Evolutionary conservation across 768 basidiomycete genomes (phyloP).

Genomic region (Hypsizygus marmoreus): DNA sequence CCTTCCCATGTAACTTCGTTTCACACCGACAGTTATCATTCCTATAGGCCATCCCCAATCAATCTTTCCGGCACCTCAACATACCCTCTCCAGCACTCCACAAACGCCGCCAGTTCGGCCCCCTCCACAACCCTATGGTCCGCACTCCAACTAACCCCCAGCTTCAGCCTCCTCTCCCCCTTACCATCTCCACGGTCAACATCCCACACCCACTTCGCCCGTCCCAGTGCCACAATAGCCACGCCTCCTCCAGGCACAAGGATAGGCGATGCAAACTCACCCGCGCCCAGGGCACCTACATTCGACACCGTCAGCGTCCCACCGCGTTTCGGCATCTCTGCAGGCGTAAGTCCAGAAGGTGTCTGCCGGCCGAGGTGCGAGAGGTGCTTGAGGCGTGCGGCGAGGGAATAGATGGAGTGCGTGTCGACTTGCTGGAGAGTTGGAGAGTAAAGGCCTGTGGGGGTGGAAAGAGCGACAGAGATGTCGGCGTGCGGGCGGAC

Average conservation of each 20-base stretch:
- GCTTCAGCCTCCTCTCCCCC: constrained; percentile 56
- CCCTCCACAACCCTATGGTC: constrained; percentile 90
- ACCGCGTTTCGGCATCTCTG: constrained; percentile 74
- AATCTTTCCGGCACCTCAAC: constrained; percentile 76
- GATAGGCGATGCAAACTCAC: constrained; percentile 71
- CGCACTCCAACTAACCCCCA: constrained; percentile 79
- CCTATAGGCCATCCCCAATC: constrained; percentile 54
- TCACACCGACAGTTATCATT: too few species aligned
- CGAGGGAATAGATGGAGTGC: constrained; percentile 59
- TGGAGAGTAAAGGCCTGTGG: constrained; percentile 83
- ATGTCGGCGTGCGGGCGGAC: constrained; percentile 79
- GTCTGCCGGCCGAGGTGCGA: constrained; percentile 66
- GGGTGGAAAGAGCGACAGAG: constrained; percentile 74
- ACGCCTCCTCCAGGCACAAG: constrained; percentile 83
- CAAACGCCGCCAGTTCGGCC: constrained; percentile 86
- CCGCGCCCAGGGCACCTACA: constrained; percentile 77
- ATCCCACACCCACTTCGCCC: constrained; percentile 79
- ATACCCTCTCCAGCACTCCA: constrained; percentile 81
- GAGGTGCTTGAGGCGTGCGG: constrained; percentile 61
- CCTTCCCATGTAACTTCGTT: too few species aligned
- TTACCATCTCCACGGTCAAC: constrained; percentile 50
- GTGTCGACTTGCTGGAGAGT: constrained; percentile 59
- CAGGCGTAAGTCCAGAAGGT: constrained; percentile 62
- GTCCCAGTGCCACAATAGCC: constrained; percentile 80
- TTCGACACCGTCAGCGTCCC: constrained; percentile 84